Percentiles rank a stretch among this genome's conserved stretches.
phyloP scores from a whole-genome alignment of 164 flowering plant species.

The Pachysandra terminalis region DNA sequence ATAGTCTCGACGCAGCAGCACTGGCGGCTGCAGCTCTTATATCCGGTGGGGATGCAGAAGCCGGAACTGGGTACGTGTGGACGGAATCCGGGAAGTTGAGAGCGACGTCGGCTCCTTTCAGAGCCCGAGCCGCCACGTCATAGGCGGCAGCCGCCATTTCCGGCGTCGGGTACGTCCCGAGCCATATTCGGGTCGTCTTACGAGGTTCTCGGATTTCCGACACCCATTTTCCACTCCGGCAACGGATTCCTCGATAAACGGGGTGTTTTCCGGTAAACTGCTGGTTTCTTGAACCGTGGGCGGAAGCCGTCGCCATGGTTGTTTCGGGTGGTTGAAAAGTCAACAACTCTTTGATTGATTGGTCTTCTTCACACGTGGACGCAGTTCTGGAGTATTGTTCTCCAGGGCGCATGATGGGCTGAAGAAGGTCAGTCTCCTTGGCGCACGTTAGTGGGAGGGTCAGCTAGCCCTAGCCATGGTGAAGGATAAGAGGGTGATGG shows the following conservation, averaged over 20 bases:
- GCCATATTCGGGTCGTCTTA: slow-evolving; percentile 67
- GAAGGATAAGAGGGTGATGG: not conserved
- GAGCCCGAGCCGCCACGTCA: slow-evolving; percentile 70
- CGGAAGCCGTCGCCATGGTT: not conserved
- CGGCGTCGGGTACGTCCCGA: slow-evolving; percentile 62
- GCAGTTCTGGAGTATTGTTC: not conserved
- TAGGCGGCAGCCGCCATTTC: slow-evolving; percentile 90
- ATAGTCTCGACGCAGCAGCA: slow-evolving; percentile 37
- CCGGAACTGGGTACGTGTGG: slow-evolving; percentile 37
- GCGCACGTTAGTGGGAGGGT: slow-evolving; percentile 15
- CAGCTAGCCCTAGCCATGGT: slow-evolving; percentile 4
- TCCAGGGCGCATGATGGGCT: slow-evolving; percentile 7
- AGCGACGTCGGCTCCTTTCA: slow-evolving; percentile 45
- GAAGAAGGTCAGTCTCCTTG: no score
- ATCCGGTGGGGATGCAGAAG: slow-evolving; percentile 40
- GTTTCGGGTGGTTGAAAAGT: slow-evolving; percentile 1
- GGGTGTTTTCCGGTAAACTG: slow-evolving; percentile 27
- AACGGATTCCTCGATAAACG: slow-evolving; percentile 52
- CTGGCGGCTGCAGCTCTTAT: slow-evolving; percentile 50
- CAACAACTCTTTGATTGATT: no score
- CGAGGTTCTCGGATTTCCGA: slow-evolving; percentile 79
- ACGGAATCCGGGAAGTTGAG: slow-evolving; percentile 56
- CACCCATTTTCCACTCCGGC: slow-evolving; percentile 76
- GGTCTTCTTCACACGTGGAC: not conserved
- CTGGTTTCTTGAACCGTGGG: slow-evolving; percentile 1